Conservation (phyloP, 2,329 filamentous ascomycete species). For the Spiromastix sp. region DNA sequence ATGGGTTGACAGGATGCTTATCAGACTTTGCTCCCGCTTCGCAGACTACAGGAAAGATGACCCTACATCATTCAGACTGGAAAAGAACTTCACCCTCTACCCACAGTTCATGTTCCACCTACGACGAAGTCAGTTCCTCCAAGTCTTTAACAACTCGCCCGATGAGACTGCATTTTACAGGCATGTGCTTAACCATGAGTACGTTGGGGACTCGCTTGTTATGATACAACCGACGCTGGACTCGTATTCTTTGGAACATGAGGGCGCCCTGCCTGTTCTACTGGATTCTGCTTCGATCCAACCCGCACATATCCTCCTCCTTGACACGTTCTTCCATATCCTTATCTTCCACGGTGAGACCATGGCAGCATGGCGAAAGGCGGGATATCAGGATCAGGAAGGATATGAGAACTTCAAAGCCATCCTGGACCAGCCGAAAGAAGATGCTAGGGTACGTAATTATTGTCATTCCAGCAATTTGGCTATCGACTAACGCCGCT, state of each 20-base stretch:
- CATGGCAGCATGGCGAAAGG: slow-evolving; percentile 95
- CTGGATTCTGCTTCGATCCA: slow-evolving; percentile 96
- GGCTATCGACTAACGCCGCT: slow-evolving; percentile 4
- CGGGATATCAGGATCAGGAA: slow-evolving; percentile 94
- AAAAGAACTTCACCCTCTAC: slow-evolving; percentile 98
- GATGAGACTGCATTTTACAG: slow-evolving; percentile 99
- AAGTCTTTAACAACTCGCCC: slow-evolving; percentile 98
- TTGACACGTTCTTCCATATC: slow-evolving; percentile 99
- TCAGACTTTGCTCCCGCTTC: slow-evolving; percentile 89
- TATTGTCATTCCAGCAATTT: background rate
- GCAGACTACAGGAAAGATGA: slow-evolving; percentile 98
- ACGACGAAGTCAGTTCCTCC: slow-evolving; percentile 89
- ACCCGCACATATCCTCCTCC: slow-evolving; percentile 79
- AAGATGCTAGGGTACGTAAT: slow-evolving; percentile 73
- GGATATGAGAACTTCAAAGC: slow-evolving; percentile 93
- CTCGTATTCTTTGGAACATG: slow-evolving; percentile 93
- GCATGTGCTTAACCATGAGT: slow-evolving; percentile 93
- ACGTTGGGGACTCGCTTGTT: slow-evolving; percentile 89
- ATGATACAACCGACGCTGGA: slow-evolving; percentile 99
- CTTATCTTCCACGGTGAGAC: slow-evolving; percentile 98
- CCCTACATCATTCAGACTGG: slow-evolving; percentile 86
- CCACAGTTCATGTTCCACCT: slow-evolving; percentile 99
- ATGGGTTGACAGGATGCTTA: slow-evolving; percentile 98
- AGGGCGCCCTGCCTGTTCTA: slow-evolving; percentile 84
- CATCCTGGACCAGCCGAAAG: slow-evolving; percentile 84